phyloP scores from a whole-genome alignment of 2,329 filamentous ascomycete genomes.

The Zymoseptoria ardabiliae region DNA sequence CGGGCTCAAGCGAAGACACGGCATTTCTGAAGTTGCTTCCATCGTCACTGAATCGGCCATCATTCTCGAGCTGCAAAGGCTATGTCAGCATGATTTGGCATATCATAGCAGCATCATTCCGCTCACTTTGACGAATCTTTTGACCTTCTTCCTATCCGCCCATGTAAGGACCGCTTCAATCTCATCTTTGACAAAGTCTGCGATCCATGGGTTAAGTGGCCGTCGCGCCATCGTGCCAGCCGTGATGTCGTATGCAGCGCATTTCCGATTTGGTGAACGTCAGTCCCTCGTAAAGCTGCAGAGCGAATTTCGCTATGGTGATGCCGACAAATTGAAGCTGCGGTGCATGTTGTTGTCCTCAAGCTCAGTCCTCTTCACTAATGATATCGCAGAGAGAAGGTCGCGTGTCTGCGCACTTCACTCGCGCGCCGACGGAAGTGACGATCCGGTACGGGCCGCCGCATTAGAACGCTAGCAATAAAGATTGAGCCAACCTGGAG shows the following conservation, averaged over 20 bases:
- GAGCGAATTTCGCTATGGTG: background rate
- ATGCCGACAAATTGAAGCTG: background rate
- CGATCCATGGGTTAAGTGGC: conserved; percentile 25
- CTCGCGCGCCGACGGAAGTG: background rate
- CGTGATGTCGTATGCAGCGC: background rate
- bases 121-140: background rate
- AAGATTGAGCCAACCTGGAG: too few species aligned
- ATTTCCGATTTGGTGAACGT: conserved; percentile 1
- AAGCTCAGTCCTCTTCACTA: background rate
- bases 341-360: background rate
- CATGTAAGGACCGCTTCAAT: conserved; percentile 22
- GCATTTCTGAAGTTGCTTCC: conserved; percentile 27
- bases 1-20: conserved; percentile 1
- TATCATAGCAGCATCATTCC: background rate
- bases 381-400: background rate
- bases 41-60: conserved; percentile 23
- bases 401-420: background rate
- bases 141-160: conserved; percentile 12
- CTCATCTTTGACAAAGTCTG: conserved; percentile 19
- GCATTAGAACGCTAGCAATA: too few species aligned
- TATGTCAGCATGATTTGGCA: background rate
- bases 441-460: background rate
- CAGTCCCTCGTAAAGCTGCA: background rate
- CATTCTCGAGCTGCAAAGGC: conserved; percentile 12
- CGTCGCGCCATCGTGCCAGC: conserved; percentile 12